Evolutionary conservation across 768 basidiomycete genomes (phyloP).

Genomic region (Hypholoma sublateritium): DNA sequence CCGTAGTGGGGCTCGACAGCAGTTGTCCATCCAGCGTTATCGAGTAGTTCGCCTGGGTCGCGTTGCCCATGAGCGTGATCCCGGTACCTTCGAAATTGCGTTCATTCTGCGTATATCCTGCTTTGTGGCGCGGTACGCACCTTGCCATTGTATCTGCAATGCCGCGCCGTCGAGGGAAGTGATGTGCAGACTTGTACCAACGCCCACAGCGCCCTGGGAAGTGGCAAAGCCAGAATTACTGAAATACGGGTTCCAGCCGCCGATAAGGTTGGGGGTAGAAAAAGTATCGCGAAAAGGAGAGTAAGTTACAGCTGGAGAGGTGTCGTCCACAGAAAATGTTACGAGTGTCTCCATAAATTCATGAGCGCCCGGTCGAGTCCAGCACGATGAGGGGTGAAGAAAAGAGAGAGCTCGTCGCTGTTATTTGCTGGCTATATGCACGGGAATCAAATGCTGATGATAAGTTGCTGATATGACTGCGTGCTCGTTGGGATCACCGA

Average conservation of each 20-base stretch:
- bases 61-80: slow-evolving; percentile 58
- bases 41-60: slow-evolving; percentile 41
- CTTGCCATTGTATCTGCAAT: slow-evolving; percentile 58
- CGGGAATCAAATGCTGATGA: not conserved
- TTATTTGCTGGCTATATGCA: not conserved
- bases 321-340: slow-evolving; percentile 59
- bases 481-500: too few relatives aligned
- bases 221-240: slow-evolving; percentile 46
- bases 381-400: slow-evolving; percentile 15
- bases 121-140: slow-evolving; percentile 34
- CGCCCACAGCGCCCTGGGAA: slow-evolving; percentile 41
- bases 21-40: slow-evolving; percentile 52
- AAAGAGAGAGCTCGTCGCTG: not conserved
- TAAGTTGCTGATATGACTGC: not conserved
- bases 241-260: slow-evolving; percentile 74
- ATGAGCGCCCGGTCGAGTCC: slow-evolving; percentile 19
- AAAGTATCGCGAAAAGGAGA: slow-evolving; percentile 59
- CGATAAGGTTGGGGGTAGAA: slow-evolving; percentile 43
- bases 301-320: slow-evolving; percentile 64
- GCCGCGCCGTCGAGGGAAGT: slow-evolving; percentile 62
- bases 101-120: not conserved
- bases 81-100: slow-evolving; percentile 51
- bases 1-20: slow-evolving; percentile 20
- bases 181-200: slow-evolving; percentile 59
- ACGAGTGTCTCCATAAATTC: slow-evolving; percentile 27